Base-by-base conservation (phyloP, 306 rosid species). In the Trichosanthes truncata region DNA sequence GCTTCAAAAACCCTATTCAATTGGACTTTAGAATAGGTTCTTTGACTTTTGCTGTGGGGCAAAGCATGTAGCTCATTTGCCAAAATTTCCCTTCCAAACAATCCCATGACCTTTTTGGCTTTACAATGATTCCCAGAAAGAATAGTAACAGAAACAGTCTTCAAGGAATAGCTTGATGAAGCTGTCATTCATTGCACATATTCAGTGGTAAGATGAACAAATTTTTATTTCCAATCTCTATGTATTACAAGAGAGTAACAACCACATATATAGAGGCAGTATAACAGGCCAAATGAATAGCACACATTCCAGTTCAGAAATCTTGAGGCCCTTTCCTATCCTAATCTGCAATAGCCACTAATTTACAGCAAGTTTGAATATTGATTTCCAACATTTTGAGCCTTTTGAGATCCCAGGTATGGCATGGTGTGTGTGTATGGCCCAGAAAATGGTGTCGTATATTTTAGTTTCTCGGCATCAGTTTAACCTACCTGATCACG, bases 151-250 rank as follows among this genome's bases (percentile, higher is more conserved):
- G 20, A 18, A 1, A 9, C 46, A 65, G 48, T 41, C 48, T 67
- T 38, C 71, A 17, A 65, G 75, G 18, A 68, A 68, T 12, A 41
- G 35, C 35, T 21, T 38, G 9, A 41, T 40, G 53, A 40, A 68
- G 73, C 46, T n/a, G 33, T 14, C 20, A 72, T 46, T 14, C 20
- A 72, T 46, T 72, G 61, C 59, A 46, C 40, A 48, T 31, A 45
- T 18, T 25, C 68, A 29, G 21, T 78, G 21, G 74, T 38, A 29
- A 40, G 59, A 65, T 57, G 21, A 66, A 52, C 79, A 80, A 49
- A 60, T 66, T 83, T 83, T 86, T 82, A 91, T 88, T 91, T 82
- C 84, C 71, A 87, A 78, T 78, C 80, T 82, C 76, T 74, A 82
- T 80, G 78, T 84, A 80, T 78, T 80, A 79, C 80, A 67, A 66